Evolutionary conservation across 78 protist genomes (phyloP).

Genomic region (Dictyostelium intermedium): DNA sequence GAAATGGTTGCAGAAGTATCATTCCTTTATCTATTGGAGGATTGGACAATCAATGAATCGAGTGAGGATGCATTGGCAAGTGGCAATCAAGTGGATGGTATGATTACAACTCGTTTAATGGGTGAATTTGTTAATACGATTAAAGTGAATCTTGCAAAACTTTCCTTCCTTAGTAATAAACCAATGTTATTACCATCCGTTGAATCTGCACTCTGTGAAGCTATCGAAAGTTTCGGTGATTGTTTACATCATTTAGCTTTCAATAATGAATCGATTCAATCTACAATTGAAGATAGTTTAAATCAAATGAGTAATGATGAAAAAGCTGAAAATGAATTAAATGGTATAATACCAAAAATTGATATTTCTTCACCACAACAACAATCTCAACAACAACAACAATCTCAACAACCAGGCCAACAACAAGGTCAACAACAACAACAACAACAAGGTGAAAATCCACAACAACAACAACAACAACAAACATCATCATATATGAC

Average conservation of each 20-base stretch:
- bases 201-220: conserved; percentile 56
- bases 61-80: conserved; percentile 4
- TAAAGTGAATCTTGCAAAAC: not conserved
- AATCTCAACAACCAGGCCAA: not conserved
- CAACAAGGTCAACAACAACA: not conserved
- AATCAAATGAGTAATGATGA: conserved; percentile 10
- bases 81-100: conserved; percentile 64
- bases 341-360: not conserved
- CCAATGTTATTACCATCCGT: conserved; percentile 28
- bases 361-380: not conserved
- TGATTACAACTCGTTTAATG: conserved; percentile 53
- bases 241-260: conserved; percentile 61
- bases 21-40: conserved; percentile 65
- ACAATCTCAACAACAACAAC: not conserved
- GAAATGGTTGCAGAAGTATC: conserved; percentile 73
- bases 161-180: conserved; percentile 16
- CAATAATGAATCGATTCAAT: not conserved
- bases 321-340: not conserved
- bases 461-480: not conserved
- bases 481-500: not conserved
- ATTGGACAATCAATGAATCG: conserved; percentile 39
- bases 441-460: not conserved
- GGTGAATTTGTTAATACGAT: conserved; percentile 32
- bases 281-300: not conserved
- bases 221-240: conserved; percentile 69